phyloP scores from a whole-genome alignment of 371 early-diverging fungal genomes.

The Chytridium lagenaria region DNA sequence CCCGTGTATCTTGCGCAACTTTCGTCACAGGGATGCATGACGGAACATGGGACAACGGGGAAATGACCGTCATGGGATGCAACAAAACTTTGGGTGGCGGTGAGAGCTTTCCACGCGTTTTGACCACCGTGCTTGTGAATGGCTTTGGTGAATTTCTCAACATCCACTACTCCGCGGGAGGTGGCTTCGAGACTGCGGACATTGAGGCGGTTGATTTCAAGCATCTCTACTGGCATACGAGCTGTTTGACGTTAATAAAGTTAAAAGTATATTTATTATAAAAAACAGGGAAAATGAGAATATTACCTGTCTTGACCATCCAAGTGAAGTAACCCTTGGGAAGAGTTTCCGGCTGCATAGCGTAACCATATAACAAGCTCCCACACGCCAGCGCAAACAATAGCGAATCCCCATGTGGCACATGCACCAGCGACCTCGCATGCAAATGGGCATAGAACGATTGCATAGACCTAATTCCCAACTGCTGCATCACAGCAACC shows the following conservation, averaged over 20 bases:
- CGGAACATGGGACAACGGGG: slow-evolving; percentile 46
- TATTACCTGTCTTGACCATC: slow-evolving; percentile 43
- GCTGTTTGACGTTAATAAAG: slow-evolving; percentile 18
- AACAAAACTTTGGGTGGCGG: slow-evolving; percentile 13
- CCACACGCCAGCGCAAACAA: slow-evolving; percentile 46
- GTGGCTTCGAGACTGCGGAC: slow-evolving; percentile 31
- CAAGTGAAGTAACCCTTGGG: slow-evolving; percentile 51
- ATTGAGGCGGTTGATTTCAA: slow-evolving; percentile 42
- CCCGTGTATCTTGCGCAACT: slow-evolving; percentile 36
- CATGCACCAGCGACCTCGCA: slow-evolving; percentile 33
- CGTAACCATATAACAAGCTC: slow-evolving; percentile 53
- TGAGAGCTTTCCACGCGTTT: slow-evolving; percentile 14
- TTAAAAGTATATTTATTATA: background rate
- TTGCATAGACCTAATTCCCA: slow-evolving; percentile 45
- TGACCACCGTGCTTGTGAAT: slow-evolving; percentile 20
- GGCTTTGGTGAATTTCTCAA: slow-evolving; percentile 14
- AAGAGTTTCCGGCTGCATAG: slow-evolving; percentile 50
- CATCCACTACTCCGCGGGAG: background rate
- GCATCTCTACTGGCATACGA: slow-evolving; percentile 35
- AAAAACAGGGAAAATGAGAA: background rate
- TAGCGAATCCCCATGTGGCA: slow-evolving; percentile 52
- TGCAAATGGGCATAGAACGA: slow-evolving; percentile 43
- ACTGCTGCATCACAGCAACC: slow-evolving; percentile 49
- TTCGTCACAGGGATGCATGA: slow-evolving; percentile 39
- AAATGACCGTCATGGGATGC: slow-evolving; percentile 2